These are phyloP conservation scores for Penicillium canescens DNA, from an alignment of 495 filamentous ascomycete genomes.

Conservation along the genomic window DNA sequence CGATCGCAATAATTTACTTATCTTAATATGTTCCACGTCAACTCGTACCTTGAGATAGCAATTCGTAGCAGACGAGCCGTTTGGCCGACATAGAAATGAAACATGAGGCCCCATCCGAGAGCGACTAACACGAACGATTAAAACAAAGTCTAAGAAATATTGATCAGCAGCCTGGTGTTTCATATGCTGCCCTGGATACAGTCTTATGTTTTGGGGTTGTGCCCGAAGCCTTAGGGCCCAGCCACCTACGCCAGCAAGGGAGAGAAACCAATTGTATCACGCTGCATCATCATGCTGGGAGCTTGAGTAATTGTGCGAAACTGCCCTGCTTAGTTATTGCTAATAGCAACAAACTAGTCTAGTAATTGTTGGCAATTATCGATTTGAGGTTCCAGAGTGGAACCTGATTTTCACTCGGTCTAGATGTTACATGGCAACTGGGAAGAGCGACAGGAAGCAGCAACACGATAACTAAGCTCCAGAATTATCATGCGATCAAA, in stretches of 20 bases:
- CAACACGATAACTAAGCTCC: no score
- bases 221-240: constrained; percentile 8
- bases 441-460: no score
- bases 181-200: background rate
- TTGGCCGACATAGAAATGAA: background rate
- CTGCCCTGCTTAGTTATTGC: constrained; percentile 4
- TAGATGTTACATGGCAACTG: background rate
- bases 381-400: background rate
- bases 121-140: background rate
- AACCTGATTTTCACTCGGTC: background rate
- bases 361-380: constrained; percentile 13
- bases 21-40: no score
- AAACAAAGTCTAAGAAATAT: background rate
- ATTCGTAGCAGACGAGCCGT: no score
- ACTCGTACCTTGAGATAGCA: no score
- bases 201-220: constrained; percentile 20
- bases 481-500: no score
- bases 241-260: constrained; percentile 27
- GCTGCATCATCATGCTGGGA: background rate
- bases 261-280: constrained; percentile 3
- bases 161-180: background rate
- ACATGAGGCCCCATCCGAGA: background rate
- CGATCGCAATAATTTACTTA: no score
- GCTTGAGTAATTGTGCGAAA: background rate
- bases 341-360: constrained; percentile 7